Percentiles rank a stretch among this genome's conserved stretches.
Conservation (phyloP, 192 early-diverging fungal species). For the Backusella psychrophila region DNA sequence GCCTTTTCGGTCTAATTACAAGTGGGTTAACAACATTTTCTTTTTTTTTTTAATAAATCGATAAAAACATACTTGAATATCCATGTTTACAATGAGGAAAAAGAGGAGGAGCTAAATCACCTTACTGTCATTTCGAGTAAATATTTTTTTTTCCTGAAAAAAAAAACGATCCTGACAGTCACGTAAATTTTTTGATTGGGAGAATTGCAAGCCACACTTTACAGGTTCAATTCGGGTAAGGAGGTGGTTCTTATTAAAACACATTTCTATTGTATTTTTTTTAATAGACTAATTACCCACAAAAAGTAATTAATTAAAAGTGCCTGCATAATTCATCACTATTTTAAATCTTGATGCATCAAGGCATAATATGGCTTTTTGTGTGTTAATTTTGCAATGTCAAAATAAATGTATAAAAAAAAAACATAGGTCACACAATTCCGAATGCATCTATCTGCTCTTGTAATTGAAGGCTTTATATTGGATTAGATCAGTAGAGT, state of each 20-base stretch:
- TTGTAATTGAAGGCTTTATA: neutral
- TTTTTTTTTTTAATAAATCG: neutral
- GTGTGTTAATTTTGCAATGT: neutral
- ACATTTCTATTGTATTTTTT: neutral
- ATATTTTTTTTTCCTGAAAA: neutral
- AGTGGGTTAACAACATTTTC: neutral
- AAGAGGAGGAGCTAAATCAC: conserved; percentile 4
- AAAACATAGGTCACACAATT: neutral
- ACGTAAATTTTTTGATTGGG: conserved; percentile 2
- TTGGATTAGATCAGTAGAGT: neutral
- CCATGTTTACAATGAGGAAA: conserved; percentile 4
- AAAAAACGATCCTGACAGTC: neutral
- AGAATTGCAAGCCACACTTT: neutral
- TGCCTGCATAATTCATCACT: neutral
- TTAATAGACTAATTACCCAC: neutral
- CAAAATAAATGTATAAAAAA: neutral
- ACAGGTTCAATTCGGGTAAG: neutral
- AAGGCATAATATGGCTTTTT: neutral
- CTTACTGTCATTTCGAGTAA: neutral
- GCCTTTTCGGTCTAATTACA: conserved; percentile 83
- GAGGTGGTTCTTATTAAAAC: neutral
- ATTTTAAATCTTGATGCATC: neutral
- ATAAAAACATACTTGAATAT: neutral
- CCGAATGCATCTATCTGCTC: neutral
- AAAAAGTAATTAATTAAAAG: neutral